phyloP scores from a whole-genome alignment of 169 alveolate species.

The Eimeria zaria region DNA sequence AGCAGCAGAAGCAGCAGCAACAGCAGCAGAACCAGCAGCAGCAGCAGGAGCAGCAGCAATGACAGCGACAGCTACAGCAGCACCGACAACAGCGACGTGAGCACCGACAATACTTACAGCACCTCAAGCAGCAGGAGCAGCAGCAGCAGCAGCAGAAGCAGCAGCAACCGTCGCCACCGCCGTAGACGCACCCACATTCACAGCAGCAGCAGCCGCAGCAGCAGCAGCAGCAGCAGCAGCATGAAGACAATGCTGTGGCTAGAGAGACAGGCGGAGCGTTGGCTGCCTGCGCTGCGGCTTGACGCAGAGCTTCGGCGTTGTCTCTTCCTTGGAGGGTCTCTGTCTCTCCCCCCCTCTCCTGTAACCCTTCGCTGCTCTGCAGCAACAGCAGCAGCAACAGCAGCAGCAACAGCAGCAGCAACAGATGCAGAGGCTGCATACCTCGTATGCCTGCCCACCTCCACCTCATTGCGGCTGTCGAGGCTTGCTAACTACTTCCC shows the following conservation, averaged over 20 bases:
- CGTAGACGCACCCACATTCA: background rate
- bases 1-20: background rate
- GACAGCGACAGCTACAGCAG: background rate
- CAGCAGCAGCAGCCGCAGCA: conserved; percentile 57
- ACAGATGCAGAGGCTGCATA: background rate
- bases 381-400: conserved; percentile 55
- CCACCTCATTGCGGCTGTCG: conserved; percentile 44
- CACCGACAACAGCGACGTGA: background rate
- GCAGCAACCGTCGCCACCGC: conserved; percentile 8
- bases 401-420: conserved; percentile 18
- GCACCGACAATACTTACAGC: background rate
- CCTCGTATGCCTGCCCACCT: conserved; percentile 38
- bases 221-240: too few relatives aligned
- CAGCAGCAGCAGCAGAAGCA: conserved; percentile 24
- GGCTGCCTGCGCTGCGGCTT: conserved; percentile 40
- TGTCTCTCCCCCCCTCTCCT: conserved; percentile 38
- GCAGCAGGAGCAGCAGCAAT: background rate
- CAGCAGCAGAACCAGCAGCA: background rate
- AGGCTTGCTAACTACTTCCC: conserved; percentile 17
- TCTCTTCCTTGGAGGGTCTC: conserved; percentile 24
- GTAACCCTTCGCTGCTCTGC: background rate
- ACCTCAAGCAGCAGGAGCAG: background rate
- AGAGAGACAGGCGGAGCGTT: background rate
- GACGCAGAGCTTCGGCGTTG: conserved; percentile 33
- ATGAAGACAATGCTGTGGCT: background rate